phyloP scores from a whole-genome alignment of 2,329 filamentous ascomycete species.

The Pyrenophora teres region DNA sequence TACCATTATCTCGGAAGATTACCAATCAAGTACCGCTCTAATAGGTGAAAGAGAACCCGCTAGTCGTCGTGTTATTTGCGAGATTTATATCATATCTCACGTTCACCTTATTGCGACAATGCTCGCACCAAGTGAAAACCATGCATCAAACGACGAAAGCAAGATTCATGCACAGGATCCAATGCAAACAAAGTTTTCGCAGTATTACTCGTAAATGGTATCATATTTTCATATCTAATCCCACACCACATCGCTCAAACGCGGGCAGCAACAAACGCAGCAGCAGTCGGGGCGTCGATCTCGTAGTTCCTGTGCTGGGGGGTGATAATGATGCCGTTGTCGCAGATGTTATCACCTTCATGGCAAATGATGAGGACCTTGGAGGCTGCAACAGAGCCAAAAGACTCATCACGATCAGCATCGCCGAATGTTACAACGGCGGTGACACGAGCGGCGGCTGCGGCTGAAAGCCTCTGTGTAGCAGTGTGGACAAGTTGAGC shows the following conservation, averaged over 20 bases:
- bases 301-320: conserved; percentile 33
- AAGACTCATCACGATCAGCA: conserved; percentile 38
- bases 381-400: conserved; percentile 34
- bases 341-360: conserved; percentile 43
- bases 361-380: conserved; percentile 46
- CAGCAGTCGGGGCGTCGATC: conserved; percentile 30
- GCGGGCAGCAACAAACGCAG: conserved; percentile 27
- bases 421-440: conserved; percentile 47
- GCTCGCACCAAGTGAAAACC: no score
- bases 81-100: no score
- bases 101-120: no score
- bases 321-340: conserved; percentile 32
- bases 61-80: no score
- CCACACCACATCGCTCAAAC: conserved; percentile 7
- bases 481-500: conserved; percentile 54
- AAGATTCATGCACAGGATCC: no score
- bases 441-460: conserved; percentile 26
- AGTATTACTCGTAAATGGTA: no score
- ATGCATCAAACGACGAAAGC: no score
- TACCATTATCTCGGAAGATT: no score
- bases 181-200: no score
- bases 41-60: no score
- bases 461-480: conserved; percentile 36
- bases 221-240: no score
- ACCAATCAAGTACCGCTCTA: no score